A percentile compares a stretch with the other conserved stretches of the same genome.
Evolutionary conservation across 1,284 basidiomycete species (phyloP).

Genomic region (Coniferiporia sulphurascens): DNA sequence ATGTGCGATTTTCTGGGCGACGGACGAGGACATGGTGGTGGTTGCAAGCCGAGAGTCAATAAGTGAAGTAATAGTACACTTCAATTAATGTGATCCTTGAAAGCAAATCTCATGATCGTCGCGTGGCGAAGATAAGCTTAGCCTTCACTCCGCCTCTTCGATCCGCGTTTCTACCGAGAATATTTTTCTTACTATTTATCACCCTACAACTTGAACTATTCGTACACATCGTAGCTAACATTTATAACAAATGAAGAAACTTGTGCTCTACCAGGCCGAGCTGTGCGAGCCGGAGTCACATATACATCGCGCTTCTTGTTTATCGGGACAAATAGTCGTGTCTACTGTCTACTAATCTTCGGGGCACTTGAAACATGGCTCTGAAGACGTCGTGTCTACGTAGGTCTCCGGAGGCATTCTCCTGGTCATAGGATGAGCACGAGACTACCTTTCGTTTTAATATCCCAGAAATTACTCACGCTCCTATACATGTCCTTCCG

Average conservation of each 20-base stretch:
- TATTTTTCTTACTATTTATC: neutral
- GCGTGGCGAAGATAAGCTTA: conserved; percentile 1
- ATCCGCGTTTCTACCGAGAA: neutral
- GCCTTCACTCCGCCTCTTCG: neutral
- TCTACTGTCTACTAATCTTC: neutral
- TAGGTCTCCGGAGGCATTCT: neutral
- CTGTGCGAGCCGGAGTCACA: neutral
- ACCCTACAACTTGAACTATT: neutral
- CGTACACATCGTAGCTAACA: neutral
- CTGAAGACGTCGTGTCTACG: neutral
- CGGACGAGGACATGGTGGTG: conserved; percentile 4
- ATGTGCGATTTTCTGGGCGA: conserved; percentile 52
- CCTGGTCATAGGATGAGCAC: neutral
- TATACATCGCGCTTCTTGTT: conserved; percentile 15
- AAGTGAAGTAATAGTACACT: no score
- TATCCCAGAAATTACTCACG: conserved; percentile 1
- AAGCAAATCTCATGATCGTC: neutral
- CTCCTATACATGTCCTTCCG: conserved; percentile 12
- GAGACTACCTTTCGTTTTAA: neutral
- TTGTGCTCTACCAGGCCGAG: no score
- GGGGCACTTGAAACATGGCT: conserved; percentile 7
- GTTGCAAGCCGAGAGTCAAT: neutral
- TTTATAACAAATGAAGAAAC: neutral
- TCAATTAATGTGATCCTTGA: neutral
- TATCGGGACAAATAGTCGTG: no score